Base-by-base conservation (phyloP, 31 red algal species). In the Porphyra umbilicalis region DNA sequence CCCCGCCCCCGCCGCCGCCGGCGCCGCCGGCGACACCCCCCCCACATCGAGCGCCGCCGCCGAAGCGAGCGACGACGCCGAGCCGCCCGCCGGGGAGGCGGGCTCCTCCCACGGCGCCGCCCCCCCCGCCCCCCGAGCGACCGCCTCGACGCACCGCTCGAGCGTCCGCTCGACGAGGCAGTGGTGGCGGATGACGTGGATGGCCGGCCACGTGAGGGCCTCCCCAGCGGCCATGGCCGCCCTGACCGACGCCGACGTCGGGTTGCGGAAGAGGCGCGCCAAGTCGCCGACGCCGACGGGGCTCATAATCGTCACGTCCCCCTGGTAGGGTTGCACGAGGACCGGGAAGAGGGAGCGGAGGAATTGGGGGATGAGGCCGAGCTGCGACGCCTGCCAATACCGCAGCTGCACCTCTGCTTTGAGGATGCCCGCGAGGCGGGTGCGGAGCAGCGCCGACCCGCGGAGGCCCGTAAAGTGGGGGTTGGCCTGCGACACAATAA, bases 401-500 rank as follows among this genome's bases (percentile, higher is more conserved):
- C 96, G 92, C 36, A 98, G 90, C 83, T 98, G 85, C 35, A 95
- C 38, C 44, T 98, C 92, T 6, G 92, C 90, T 76, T 95, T 94
- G 10, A 92, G 25, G 37, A 92, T 39, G 39, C 87, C 78, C 29
- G 90, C 92, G 33, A 94, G 34, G 30, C 96, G 89, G 20, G 90
- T 88, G 46, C 95, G 85, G 77, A 98, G 77, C 36, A 98, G 85
- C 34, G 86, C 20, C 39, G 82, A 89, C 9, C 88, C 83, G 16
- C 92, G 80, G 34, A 82, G 80, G 0, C 88, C 85, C 15, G 92
- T 88, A 38, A 98, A 80, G 37, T 98, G 96, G 33, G 92, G 87
- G 44, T 98, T 98, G 3, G 91, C 92, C 82, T 98, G 96, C 75
- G 87, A 91, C 18, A 98, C 96, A 30, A 98, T 92, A 81, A 98